Base-by-base conservation (phyloP, 2,329 filamentous ascomycete genomes). In the Elsinoe arachidis region DNA sequence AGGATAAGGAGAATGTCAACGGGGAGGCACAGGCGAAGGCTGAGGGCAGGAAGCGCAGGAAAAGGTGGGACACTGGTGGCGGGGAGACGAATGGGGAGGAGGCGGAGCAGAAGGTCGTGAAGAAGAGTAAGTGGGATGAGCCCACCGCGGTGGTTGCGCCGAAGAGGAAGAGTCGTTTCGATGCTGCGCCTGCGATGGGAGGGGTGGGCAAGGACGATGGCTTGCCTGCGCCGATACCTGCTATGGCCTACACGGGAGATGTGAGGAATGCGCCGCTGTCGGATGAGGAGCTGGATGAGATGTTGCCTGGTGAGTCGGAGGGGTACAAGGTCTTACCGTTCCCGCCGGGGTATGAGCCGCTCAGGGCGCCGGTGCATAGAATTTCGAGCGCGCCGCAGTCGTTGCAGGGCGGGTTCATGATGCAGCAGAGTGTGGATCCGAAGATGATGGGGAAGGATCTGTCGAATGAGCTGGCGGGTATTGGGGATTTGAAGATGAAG, bases 401-500 rank as follows among this genome's bases (percentile, higher is more conserved):
- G 47, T 76, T 74, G 55, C 78, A 87, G 21, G 83, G 81, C 41
- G 93, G 93, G 2, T 99, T 97, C 75, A 93, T 95, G 86, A 95
- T 96, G 84, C 93, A 97, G 69, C 90, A 99, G 64, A 88, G 90
- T 7, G 90, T 95, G 64, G 90, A 88, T 68, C 84, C 85, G 59
- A 83, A 90, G 62, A 78, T 88, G 52, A 83, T 92, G 68, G 90
- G 90, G 63, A 95, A 95, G 74, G 89, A 95, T 64, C 83, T 97
- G 66, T 90, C 92, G 7, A 95, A 90, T 3, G 92, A 97, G 68
- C 96, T 99, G 37, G 91, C 93, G 2, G 93, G 93, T 38, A 90
- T 99, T 52, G 91, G 91, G 38, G 93, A 99, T 70, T 76, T 99
- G 54, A 91, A 96, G 64, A 96, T 99, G 80, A 99, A 99, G 75